Conservation (phyloP, 768 basidiomycete species). For the Auricularia sp. region DNA sequence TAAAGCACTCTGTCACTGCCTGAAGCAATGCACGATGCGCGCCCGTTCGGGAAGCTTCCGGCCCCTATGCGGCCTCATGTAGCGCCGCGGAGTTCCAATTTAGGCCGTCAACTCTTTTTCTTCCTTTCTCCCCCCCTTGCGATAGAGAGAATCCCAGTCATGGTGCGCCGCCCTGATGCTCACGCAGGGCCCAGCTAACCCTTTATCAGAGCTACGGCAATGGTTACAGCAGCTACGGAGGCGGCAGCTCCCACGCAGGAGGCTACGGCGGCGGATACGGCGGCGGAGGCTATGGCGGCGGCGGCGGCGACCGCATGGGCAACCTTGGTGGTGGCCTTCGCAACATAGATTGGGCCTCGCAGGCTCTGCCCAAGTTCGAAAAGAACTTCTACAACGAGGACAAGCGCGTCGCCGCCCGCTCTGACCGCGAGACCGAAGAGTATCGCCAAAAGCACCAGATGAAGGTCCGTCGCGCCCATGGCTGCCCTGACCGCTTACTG, state of each 20-base stretch:
- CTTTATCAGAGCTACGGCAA: background rate
- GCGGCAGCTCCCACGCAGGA: conserved; percentile 23
- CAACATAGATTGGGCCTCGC: conserved; percentile 71
- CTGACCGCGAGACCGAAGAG: conserved; percentile 80
- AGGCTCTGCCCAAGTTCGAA: conserved; percentile 77
- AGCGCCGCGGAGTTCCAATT: too few species aligned
- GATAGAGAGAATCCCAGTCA: background rate
- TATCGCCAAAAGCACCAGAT: conserved; percentile 81
- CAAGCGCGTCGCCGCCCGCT: conserved; percentile 63
- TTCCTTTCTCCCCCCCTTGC: background rate
- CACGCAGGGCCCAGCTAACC: background rate
- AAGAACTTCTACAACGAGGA: conserved; percentile 98
- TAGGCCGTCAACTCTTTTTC: background rate
- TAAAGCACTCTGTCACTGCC: too few species aligned
- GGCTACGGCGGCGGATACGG: conserved; percentile 40
- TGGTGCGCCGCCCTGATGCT: background rate
- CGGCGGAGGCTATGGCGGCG: conserved; percentile 43
- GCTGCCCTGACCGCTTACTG: background rate
- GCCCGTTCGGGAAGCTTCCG: too few species aligned
- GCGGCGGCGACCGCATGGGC: conserved; percentile 58
- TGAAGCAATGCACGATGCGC: too few species aligned
- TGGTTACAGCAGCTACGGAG: conserved; percentile 25
- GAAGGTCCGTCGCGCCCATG: conserved; percentile 36
- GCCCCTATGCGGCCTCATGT: too few species aligned
- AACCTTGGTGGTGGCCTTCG: conserved; percentile 74